phyloP scores from a whole-genome alignment of 805 yeast species.

The Barnettozyma botsteinii region DNA sequence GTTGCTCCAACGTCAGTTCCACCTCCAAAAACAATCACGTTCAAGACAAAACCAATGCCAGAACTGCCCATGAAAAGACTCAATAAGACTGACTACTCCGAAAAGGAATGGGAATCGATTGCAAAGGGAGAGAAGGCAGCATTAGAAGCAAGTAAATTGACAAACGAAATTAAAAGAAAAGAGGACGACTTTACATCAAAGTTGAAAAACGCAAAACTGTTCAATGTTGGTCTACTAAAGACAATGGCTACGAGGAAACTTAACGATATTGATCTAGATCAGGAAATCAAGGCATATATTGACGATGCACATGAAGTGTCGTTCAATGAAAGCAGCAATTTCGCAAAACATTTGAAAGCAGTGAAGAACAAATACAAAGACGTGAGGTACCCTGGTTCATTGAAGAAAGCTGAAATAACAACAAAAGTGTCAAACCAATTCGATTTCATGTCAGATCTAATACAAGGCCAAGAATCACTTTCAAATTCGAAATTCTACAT shows the following conservation, averaged over 20 bases:
- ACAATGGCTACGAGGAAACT: neutral
- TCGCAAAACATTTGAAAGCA: neutral
- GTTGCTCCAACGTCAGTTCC: no score
- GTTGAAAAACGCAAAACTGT: conserved; percentile 10
- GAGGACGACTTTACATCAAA: conserved; percentile 9
- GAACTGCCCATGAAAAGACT: neutral
- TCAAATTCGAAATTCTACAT: conserved; percentile 44
- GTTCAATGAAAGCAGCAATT: conserved; percentile 2
- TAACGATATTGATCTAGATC: conserved; percentile 10
- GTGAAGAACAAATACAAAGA: conserved; percentile 3
- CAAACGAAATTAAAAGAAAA: neutral
- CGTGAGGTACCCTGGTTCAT: conserved; percentile 4
- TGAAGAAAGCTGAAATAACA: conserved; percentile 25
- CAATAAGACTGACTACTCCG: neutral
- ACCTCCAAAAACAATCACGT: no score
- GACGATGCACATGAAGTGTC: neutral
- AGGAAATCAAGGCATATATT: conserved; percentile 8
- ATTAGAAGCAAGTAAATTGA: neutral
- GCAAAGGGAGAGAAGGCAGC: conserved; percentile 4
- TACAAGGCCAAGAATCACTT: conserved; percentile 33
- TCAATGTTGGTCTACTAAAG: conserved; percentile 9
- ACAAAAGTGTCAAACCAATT: conserved; percentile 28
- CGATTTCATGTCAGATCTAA: conserved; percentile 31
- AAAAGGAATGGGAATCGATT: conserved; percentile 5
- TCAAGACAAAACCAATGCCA: neutral